These are phyloP conservation scores for Luzula sylvatica DNA, from an alignment of 176 grass and related monocot genomes.

Conservation along the genomic window DNA sequence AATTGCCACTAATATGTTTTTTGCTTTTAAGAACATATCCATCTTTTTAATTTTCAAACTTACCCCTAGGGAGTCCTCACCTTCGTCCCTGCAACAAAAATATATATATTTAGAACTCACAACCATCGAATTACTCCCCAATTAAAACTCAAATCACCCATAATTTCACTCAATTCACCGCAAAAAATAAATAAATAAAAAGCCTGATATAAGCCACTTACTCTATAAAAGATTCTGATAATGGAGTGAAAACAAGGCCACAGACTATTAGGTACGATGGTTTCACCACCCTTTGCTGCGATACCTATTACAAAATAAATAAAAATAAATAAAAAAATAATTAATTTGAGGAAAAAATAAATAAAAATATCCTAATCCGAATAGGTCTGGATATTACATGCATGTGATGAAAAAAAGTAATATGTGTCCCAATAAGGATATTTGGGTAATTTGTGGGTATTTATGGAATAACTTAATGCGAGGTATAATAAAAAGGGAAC, in stretches of 20 bases:
- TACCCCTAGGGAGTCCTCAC: conserved; percentile 83
- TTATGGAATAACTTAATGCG: conserved; percentile 6
- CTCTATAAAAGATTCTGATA: conserved; percentile 92
- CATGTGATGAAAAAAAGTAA: too few relatives aligned
- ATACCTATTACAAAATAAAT: conserved; percentile 49
- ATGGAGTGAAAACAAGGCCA: conserved; percentile 94
- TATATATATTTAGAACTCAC: too few relatives aligned
- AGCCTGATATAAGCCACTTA: conserved; percentile 36
- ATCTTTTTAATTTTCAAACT: conserved; percentile 28
- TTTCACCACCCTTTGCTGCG: conserved; percentile 66
- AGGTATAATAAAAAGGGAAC: not conserved
- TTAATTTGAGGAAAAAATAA: too few relatives aligned
- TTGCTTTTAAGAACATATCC: not conserved
- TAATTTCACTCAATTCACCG: too few relatives aligned
- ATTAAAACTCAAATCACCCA: too few relatives aligned
- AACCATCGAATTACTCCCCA: too few relatives aligned
- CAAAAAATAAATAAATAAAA: too few relatives aligned
- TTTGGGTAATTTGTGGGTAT: too few relatives aligned
- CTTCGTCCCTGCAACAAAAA: conserved; percentile 66
- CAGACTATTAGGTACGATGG: conserved; percentile 94
- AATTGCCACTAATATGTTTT: too few relatives aligned
- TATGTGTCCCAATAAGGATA: too few relatives aligned
- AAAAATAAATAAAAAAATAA: not conserved
- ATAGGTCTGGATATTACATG: too few relatives aligned
- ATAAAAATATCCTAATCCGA: too few relatives aligned